Evolutionary conservation across 208 protist species (phyloP).

Genomic region (Histomonas meleagridis): DNA sequence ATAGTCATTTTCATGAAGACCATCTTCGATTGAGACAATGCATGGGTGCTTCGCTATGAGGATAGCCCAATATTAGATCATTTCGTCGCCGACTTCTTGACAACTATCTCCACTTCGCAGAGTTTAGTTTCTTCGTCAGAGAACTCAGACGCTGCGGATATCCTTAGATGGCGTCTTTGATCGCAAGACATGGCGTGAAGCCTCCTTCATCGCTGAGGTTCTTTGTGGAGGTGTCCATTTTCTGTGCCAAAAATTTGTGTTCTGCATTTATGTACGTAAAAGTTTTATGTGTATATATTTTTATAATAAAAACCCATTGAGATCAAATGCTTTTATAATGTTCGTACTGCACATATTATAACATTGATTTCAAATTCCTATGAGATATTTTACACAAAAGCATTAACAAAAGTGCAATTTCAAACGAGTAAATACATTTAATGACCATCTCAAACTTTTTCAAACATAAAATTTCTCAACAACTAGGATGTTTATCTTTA

Average conservation of each 20-base stretch:
- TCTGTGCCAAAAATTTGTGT: constrained; percentile 76
- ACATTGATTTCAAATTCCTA: no score
- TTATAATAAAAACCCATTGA: no score
- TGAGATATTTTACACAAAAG: no score
- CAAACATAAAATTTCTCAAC: no score
- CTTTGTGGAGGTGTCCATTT: constrained; percentile 76
- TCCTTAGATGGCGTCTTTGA: background rate
- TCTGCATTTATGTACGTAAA: no score
- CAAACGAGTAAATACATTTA: no score
- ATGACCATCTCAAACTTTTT: no score
- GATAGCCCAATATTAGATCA: constrained; percentile 39
- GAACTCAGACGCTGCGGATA: constrained; percentile 73
- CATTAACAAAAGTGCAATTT: no score
- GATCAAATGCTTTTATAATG: no score
- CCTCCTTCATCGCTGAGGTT: constrained; percentile 95
- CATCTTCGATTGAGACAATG: constrained; percentile 92
- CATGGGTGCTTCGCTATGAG: constrained; percentile 40
- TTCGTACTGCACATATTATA: no score
- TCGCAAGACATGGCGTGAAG: constrained; percentile 61
- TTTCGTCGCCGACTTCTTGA: constrained; percentile 15
- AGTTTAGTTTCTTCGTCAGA: constrained; percentile 76
- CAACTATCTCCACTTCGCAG: constrained; percentile 68
- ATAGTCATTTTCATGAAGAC: constrained; percentile 86
- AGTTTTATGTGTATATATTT: no score
- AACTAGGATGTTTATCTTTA: no score